These are phyloP conservation scores for Thielaviopsis euricoi DNA, from an alignment of 2,329 filamentous ascomycete species.

Conservation along the genomic window DNA sequence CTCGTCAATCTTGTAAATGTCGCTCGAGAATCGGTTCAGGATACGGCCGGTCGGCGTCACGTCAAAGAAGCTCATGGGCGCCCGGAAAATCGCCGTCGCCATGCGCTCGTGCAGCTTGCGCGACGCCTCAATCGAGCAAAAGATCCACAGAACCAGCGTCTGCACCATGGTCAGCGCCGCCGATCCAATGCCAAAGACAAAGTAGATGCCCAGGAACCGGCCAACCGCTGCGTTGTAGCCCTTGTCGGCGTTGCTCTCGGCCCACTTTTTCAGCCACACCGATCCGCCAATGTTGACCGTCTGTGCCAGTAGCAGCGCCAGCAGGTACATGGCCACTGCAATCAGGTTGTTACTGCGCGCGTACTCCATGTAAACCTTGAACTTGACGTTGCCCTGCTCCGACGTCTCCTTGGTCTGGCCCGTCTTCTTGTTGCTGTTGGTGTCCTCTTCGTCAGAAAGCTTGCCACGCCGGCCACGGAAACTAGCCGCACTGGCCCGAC, in stretches of 20 bases:
- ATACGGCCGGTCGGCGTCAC: constrained; percentile 94
- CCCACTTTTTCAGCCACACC: constrained; percentile 89
- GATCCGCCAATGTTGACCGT: constrained; percentile 68
- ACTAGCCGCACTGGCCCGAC: constrained; percentile 80
- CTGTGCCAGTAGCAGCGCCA: constrained; percentile 65
- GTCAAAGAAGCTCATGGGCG: constrained; percentile 98
- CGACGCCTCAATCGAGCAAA: constrained; percentile 97
- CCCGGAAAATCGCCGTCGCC: constrained; percentile 93
- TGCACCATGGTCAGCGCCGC: constrained; percentile 75
- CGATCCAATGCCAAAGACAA: constrained; percentile 80
- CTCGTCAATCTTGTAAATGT: constrained; percentile 75
- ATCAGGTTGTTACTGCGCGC: constrained; percentile 83
- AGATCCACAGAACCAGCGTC: constrained; percentile 94
- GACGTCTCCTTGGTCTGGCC: constrained; percentile 75
- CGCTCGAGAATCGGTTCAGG: constrained; percentile 82
- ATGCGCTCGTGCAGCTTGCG: constrained; percentile 93
- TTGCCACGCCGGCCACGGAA: constrained; percentile 78
- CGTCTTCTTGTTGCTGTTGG: constrained; percentile 47
- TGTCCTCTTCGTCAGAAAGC: constrained; percentile 65
- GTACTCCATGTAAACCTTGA: constrained; percentile 87
- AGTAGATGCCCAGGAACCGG: constrained; percentile 90
- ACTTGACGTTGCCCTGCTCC: constrained; percentile 96
- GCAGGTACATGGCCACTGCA: constrained; percentile 66
- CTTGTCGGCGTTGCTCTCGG: constrained; percentile 55
- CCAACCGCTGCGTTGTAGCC: constrained; percentile 60